Percentiles rank a stretch among this genome's conserved stretches.
Evolutionary conservation across 352 stramenopile species (phyloP).

Genomic region (Globisporangium echinulatum): DNA sequence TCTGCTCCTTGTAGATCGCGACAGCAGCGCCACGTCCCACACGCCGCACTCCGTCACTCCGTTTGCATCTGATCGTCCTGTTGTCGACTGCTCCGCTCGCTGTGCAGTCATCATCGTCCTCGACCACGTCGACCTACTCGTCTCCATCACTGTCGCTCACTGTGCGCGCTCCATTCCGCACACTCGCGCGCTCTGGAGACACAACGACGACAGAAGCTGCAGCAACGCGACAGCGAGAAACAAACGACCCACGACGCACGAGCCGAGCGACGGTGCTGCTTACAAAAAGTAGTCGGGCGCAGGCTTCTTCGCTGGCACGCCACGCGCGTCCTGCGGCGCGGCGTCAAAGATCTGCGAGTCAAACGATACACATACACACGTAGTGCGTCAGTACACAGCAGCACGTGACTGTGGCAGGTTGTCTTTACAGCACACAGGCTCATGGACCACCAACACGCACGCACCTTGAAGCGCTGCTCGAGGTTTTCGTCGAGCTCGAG

Average conservation of each 20-base stretch:
- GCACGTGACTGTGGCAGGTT: background rate
- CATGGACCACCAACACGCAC: background rate
- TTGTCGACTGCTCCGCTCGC: too few relatives aligned
- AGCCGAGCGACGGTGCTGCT: constrained; percentile 7
- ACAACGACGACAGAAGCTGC: too few relatives aligned
- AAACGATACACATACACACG: background rate
- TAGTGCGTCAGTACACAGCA: constrained; percentile 1
- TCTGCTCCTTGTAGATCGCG: too few relatives aligned
- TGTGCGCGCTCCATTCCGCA: too few relatives aligned
- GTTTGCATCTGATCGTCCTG: too few relatives aligned
- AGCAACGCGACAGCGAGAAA: too few relatives aligned
- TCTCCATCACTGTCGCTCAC: too few relatives aligned
- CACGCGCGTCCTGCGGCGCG: constrained; percentile 94
- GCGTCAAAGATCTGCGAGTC: constrained; percentile 95
- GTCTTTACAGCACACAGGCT: background rate
- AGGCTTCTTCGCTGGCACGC: constrained; percentile 97
- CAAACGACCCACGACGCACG: background rate
- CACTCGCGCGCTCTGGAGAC: too few relatives aligned
- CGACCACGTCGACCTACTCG: too few relatives aligned
- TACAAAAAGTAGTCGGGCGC: constrained; percentile 99
- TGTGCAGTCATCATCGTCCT: too few relatives aligned
- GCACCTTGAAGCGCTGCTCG: constrained; percentile 83
- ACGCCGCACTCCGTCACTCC: too few relatives aligned
- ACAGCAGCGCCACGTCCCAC: too few relatives aligned
- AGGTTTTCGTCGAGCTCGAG: constrained; percentile 98